These are phyloP conservation scores for Penicillium sp. DNA, from an alignment of 2,329 filamentous ascomycete species.

Conservation along the genomic window DNA sequence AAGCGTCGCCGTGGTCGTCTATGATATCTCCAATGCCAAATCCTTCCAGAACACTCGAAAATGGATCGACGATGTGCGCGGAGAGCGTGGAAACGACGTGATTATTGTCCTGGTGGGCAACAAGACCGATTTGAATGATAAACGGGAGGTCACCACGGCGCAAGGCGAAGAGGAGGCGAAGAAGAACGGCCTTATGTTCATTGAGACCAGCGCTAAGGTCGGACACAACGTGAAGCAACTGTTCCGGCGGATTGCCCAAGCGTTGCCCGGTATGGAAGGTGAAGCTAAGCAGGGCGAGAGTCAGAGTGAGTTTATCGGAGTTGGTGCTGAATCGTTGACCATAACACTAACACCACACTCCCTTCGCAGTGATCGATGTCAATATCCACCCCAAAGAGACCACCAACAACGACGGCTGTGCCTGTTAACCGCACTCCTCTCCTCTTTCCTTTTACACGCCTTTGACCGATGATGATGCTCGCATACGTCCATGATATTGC, in stretches of 20 bases:
- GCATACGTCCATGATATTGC: conserved; percentile 43
- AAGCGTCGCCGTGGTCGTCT: conserved; percentile 96
- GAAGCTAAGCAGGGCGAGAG: conserved; percentile 76
- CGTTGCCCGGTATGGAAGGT: conserved; percentile 95
- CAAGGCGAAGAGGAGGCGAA: conserved; percentile 98
- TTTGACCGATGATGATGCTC: conserved; percentile 32
- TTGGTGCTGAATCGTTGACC: not conserved
- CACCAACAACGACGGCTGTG: conserved; percentile 73
- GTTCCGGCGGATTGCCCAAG: conserved; percentile 97
- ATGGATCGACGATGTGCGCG: conserved; percentile 98
- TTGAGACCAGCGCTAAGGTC: conserved; percentile 97
- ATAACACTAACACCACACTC: conserved; percentile 27
- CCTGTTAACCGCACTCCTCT: conserved; percentile 55
- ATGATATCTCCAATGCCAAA: conserved; percentile 96
- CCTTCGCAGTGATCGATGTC: conserved; percentile 81
- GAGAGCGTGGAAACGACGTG: conserved; percentile 95
- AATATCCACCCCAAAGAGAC: conserved; percentile 75
- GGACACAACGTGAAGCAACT: conserved; percentile 98
- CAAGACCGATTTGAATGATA: conserved; percentile 98
- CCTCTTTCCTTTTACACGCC: conserved; percentile 14
- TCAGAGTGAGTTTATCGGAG: conserved; percentile 70
- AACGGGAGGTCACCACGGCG: conserved; percentile 93
- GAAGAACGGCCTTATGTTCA: conserved; percentile 98
- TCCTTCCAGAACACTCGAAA: conserved; percentile 98
- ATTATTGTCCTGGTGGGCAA: conserved; percentile 98